Base-by-base conservation (phyloP, 108 stramenopile genomes). In the Cyclotella atomus region DNA sequence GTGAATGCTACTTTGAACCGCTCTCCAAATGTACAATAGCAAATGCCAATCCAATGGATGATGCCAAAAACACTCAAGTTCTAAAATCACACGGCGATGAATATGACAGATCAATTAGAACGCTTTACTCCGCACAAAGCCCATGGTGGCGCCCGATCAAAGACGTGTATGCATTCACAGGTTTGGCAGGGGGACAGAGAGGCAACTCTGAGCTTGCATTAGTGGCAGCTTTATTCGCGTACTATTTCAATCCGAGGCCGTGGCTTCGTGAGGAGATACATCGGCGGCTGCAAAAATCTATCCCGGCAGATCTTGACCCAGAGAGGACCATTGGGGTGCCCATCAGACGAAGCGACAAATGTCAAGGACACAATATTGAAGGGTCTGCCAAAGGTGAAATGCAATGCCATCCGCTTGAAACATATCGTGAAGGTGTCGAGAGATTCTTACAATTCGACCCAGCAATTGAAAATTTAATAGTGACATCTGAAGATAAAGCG, bases 1-100 rank as follows among this genome's bases (percentile, higher is more conserved):
- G 76, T 9, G 76, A 77, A 44, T 77, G 76, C 50, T 77, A 77
- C 52, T 77, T 77, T 70, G 25, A 55, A 46, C 76, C 68, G 8
- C 32, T 70, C 17, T 69, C 76, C 21, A 77, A 63, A 12, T 77
- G 76, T 45, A 55, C 41, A 35, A 24, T 77, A 32, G 30, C 49
- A 19, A 68, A 77, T 45, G 76, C 66, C 3, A 68, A 77, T 77
- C 30, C 50, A 6, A 64, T 70, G 1, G 16, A 69, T 45, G 53
- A 70, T 25, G 43, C 30, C 1, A 15, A 60, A 19, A 56, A 43
- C 0, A 50, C 43, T 56, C 16, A 30, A 0, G 7, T 70, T 8
- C 41, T 3, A 2, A 21, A 77, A 10, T 15, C 45, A 12, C 10
- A 49, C n/a, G 60, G 57, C 9, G 76, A 69, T 27, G 68, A 77